Conservation (phyloP, 2,329 filamentous ascomycete species). For the Calonectria fujianensis region DNA sequence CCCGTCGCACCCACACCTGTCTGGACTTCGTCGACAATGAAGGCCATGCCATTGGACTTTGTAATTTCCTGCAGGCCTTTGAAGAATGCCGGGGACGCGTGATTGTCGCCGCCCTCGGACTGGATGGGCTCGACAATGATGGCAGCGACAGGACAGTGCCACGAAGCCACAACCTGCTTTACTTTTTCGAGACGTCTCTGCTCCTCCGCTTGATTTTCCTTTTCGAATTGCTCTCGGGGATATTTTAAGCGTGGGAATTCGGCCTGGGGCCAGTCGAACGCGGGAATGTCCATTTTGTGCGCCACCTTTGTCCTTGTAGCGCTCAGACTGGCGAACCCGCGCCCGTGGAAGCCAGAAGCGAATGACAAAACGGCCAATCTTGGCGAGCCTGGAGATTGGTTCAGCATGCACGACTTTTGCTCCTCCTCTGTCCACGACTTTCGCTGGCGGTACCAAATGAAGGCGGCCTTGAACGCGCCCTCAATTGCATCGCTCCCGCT, state of each 20-base stretch:
- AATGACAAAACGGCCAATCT: constrained; percentile 87
- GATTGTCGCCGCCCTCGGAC: constrained; percentile 89
- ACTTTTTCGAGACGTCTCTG: constrained; percentile 82
- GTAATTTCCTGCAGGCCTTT: constrained; percentile 83
- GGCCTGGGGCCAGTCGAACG: constrained; percentile 95
- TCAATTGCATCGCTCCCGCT: constrained; percentile 95
- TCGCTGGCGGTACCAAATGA: constrained; percentile 89
- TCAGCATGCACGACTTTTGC: constrained; percentile 32
- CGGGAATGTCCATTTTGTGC: constrained; percentile 95
- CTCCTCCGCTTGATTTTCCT: constrained; percentile 86
- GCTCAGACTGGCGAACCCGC: constrained; percentile 88
- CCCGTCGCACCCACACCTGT: constrained; percentile 94
- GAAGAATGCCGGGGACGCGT: constrained; percentile 87
- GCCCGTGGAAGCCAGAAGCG: constrained; percentile 86
- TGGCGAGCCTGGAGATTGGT: constrained; percentile 78
- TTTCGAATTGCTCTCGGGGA: constrained; percentile 85
- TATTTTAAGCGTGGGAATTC: constrained; percentile 90
- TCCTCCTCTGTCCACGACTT: constrained; percentile 62
- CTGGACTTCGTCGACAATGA: constrained; percentile 92
- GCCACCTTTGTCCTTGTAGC: constrained; percentile 94
- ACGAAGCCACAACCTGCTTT: constrained; percentile 80
- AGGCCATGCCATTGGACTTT: constrained; percentile 79
- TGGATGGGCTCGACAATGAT: constrained; percentile 87
- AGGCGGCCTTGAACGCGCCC: constrained; percentile 94
- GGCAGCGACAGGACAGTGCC: constrained; percentile 82